Evolutionary conservation across 1,139 yeast species (phyloP), one percentile per base, ranked within the genome.

Genomic region (Protomyces macrosporus): DNA sequence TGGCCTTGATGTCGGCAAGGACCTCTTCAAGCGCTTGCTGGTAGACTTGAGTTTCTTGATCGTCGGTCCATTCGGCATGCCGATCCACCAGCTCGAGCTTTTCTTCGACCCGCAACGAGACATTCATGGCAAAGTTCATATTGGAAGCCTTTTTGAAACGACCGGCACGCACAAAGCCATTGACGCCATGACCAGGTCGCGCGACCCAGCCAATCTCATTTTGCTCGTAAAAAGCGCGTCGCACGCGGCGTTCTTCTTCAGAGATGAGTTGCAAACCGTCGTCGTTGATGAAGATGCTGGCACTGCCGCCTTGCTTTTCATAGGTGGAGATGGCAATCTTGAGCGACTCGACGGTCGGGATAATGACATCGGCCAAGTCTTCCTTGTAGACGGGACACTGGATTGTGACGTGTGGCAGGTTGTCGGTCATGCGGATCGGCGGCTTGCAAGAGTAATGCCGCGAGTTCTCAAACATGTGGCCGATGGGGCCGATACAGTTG

Each of bases 251-350:
- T 36, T 66, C 68, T 16, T 67, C 68, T 37, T 61, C 65, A 23
- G 65, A 33, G 40, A 67, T 56, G 55, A 67, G 60, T 45, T 67
- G 68, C 66, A 67, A 55, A 30, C 68, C 68, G 34, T 67, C 68
- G 53, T 67, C 68, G 48, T 67, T 67, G 53, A 67, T 61, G 53
- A 67, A 67, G 10, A 67, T 65, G 6, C 52, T 45, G 9, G 68
- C 68, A 34, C 67, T 65, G 3, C 68, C 68, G 5, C 68, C 68
- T 45, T 66, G 68, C 37, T 66, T 62, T 35, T 67, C 68, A 51
- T 67, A 67, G 4, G 68, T 67, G n/a, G 68, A 65, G 32, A 67
- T 65, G 6, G 68, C 68, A 3, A 42, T 56, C 33, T 65, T 61
- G n/a, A 67, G 53, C 0, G 68, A 66, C 37, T 62, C 63, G 53